Evolutionary conservation across 1,284 basidiomycete species (phyloP).

Genomic region (Cryptococcus jaspeensis): DNA sequence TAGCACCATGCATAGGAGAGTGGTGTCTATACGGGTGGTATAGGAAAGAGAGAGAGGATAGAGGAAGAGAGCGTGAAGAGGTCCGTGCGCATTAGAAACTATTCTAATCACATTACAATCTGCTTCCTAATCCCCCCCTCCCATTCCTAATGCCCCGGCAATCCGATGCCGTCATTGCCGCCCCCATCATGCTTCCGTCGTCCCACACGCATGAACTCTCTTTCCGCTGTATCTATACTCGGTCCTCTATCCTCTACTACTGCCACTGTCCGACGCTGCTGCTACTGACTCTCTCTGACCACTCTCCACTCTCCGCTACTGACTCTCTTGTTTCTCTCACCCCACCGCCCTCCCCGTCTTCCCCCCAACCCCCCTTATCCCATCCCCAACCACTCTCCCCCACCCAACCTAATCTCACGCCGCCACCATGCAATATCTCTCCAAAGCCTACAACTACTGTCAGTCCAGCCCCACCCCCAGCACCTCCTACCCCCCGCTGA

Average conservation of each 20-base stretch:
- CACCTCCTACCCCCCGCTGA: not conserved
- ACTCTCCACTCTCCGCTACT: not conserved
- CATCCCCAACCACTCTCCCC: not conserved
- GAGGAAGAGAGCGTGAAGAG: too few species aligned
- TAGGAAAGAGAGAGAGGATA: not conserved
- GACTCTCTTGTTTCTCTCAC: not conserved
- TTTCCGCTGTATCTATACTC: too few species aligned
- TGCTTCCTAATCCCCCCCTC: not conserved
- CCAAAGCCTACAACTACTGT: constrained; percentile 50
- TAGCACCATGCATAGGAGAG: not conserved
- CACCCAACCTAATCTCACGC: not conserved
- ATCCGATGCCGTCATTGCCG: not conserved
- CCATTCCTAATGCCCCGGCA: not conserved
- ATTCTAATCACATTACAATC: too few species aligned
- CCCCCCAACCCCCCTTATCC: not conserved
- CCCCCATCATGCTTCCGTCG: not conserved
- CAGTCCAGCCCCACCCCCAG: constrained; percentile 2
- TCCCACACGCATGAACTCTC: not conserved
- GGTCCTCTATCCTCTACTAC: too few species aligned
- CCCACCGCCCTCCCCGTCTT: not conserved
- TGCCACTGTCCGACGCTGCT: too few species aligned
- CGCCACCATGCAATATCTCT: constrained; percentile 45
- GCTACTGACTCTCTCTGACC: too few species aligned
- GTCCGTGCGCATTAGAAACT: too few species aligned
- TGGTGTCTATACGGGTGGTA: not conserved